Base-by-base conservation (phyloP, 1,284 basidiomycete species). In the Agroathelia rolfsii region DNA sequence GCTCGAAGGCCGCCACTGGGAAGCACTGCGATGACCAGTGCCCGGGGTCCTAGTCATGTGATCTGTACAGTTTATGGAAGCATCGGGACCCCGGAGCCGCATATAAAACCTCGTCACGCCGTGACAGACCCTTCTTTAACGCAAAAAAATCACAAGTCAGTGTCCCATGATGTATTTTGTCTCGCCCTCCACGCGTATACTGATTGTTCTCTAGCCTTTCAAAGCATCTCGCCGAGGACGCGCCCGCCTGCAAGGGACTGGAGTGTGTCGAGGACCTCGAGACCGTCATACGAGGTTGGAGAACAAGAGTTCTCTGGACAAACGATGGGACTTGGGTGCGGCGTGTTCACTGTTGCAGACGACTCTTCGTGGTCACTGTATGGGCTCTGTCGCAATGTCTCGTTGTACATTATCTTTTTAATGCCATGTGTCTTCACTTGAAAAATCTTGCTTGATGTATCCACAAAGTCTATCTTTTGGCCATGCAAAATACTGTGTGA, bases 181-280 rank as follows among this genome's bases (percentile, higher is more conserved):
- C 15, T 37, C n/a, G 24, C 27, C 34, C 27, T 29, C 31, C 16
- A n/a, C 28, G 17, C 7, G 7, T 30, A 42, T 29, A 45, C n/a
- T n/a, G n/a, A n/a, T n/a, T n/a, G 4, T 34, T 34, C 12, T 30
- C 12, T 43, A 81, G 79, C 71, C 68, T 53, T 61, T 52, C 75
- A 82, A 86, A 85, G 82, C 82, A 85, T 85, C 82, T 84, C 76
- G 71, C 76, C 66, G 76, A 85, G 47, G 81, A 74, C 58, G 62
- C 61, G 74, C 69, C 71, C 76, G 71, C 81, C 76, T 59, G 41
- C 28, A n/a, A n/a, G 59, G 75, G 76, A 78, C 66, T 71, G 70
- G 71, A 48, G 77, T 62, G 64, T 71, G 64, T 80, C 76, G 69
- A 83, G 70, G 82, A 85, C 71, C 64, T 75, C 66, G 81, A 77